Evolutionary conservation across 129 eudicot genomes (phyloP).

Genomic region (Rutidosis leptorrhynchoides): DNA sequence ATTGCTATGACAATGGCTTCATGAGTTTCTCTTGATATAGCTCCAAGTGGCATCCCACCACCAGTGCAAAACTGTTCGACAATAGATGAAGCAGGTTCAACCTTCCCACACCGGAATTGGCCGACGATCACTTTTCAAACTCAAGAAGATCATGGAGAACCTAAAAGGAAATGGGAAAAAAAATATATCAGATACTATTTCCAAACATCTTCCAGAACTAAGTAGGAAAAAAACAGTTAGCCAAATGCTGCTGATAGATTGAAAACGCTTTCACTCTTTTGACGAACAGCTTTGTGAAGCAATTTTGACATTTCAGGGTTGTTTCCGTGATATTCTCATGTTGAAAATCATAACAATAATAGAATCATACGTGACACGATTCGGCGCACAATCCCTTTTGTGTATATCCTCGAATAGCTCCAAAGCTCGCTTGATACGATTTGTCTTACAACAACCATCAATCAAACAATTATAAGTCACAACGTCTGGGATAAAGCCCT

Average conservation of each 20-base stretch:
- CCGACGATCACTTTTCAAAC: slow-evolving; percentile 78
- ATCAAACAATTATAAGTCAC: no score
- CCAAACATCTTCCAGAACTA: no score
- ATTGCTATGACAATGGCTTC: slow-evolving; percentile 99
- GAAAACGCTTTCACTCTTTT: slow-evolving; percentile 94
- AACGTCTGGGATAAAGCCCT: no score
- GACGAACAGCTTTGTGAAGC: slow-evolving; percentile 97
- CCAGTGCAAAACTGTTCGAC: slow-evolving; percentile 96
- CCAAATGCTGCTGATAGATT: slow-evolving; percentile 95
- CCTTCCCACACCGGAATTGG: slow-evolving; percentile 97
- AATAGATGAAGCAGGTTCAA: slow-evolving; percentile 87
- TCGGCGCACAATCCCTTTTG: no score
- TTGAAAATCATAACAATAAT: no score
- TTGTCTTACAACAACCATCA: no score
- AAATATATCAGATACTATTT: no score
- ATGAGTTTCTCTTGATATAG: slow-evolving; percentile 98
- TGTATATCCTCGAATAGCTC: no score
- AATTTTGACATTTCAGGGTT: slow-evolving; percentile 99
- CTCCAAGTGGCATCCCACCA: slow-evolving; percentile 99
- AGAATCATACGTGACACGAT: no score
- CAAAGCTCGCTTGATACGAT: no score
- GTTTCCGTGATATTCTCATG: slow-evolving; percentile 98
- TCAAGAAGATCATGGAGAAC: slow-evolving; percentile 97
- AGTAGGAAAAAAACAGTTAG: slow-evolving; percentile 50
- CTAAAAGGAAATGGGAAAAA: no score